Percentiles rank a stretch among this genome's conserved stretches.
phyloP scores from a whole-genome alignment of 2,329 filamentous ascomycete genomes.

The Paraphoma chrysanthemicola region DNA sequence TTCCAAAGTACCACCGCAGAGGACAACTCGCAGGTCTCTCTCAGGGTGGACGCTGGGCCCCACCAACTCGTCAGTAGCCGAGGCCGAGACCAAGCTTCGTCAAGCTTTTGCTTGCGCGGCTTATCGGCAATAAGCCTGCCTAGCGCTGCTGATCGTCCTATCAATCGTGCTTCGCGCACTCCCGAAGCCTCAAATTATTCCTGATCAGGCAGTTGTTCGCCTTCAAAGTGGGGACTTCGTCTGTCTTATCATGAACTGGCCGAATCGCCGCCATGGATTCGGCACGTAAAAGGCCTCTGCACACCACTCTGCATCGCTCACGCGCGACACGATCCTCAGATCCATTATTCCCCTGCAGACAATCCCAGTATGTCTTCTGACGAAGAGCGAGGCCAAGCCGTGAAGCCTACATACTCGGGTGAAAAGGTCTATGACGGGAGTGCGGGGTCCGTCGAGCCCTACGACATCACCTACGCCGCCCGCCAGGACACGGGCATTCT shows the following conservation, averaged over 20 bases:
- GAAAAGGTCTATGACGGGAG: background rate
- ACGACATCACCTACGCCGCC: background rate
- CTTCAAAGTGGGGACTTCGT: background rate
- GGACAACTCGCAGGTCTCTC: too few relatives aligned
- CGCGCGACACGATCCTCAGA: background rate
- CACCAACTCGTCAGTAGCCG: background rate
- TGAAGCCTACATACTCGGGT: background rate
- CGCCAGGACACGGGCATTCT: constrained; percentile 6
- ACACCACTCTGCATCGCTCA: background rate
- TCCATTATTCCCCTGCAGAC: background rate
- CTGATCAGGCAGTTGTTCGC: background rate
- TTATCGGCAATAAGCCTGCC: background rate
- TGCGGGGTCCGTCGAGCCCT: background rate
- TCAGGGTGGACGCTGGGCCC: too few relatives aligned
- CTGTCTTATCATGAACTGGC: background rate
- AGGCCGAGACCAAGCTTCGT: background rate
- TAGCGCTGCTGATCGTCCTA: background rate
- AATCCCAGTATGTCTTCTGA: background rate
- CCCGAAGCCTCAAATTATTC: background rate
- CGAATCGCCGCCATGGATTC: background rate
- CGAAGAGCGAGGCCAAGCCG: background rate
- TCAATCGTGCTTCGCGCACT: background rate
- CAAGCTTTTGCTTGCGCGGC: background rate
- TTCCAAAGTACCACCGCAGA: too few relatives aligned
- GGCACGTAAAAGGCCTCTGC: background rate